A percentile compares a stretch with the other conserved stretches of the same genome.
phyloP scores from a whole-genome alignment of 2,329 filamentous ascomycete genomes.

The Fonsecaea nubica region DNA sequence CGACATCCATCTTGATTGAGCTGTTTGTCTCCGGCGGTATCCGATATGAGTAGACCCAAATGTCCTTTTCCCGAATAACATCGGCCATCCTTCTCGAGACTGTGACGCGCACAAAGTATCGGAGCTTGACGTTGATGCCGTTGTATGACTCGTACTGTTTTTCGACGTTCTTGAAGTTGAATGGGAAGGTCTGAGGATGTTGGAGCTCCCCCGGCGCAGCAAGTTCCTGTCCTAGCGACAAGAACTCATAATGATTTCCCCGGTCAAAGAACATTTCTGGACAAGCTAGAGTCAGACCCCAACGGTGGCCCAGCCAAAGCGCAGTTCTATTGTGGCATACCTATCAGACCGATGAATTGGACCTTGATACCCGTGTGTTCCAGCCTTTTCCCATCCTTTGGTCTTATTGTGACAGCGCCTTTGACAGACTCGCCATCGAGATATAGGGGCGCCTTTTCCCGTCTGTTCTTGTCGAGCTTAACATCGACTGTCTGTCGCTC shows the following conservation, averaged over 20 bases:
- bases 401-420: slow-evolving; percentile 90
- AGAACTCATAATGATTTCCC: slow-evolving; percentile 98
- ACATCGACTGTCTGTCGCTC: slow-evolving; percentile 95
- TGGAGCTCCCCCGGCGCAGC: slow-evolving; percentile 96
- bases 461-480: slow-evolving; percentile 96
- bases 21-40: slow-evolving; percentile 98
- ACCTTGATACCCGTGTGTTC: slow-evolving; percentile 99
- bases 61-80: slow-evolving; percentile 97
- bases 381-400: slow-evolving; percentile 96
- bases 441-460: slow-evolving; percentile 95
- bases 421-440: slow-evolving; percentile 99
- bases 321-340: slow-evolving; percentile 54
- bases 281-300: slow-evolving; percentile 21
- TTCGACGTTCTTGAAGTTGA: slow-evolving; percentile 99
- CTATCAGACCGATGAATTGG: slow-evolving; percentile 98
- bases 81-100: slow-evolving; percentile 97
- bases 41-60: slow-evolving; percentile 99
- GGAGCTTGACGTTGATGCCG: slow-evolving; percentile 98
- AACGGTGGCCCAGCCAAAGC: slow-evolving; percentile 25
- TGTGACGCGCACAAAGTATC: slow-evolving; percentile 97
- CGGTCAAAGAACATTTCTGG: slow-evolving; percentile 99
- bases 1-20: slow-evolving; percentile 99
- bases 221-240: slow-evolving; percentile 94
- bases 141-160: slow-evolving; percentile 99
- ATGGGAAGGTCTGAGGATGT: slow-evolving; percentile 97